Percentiles rank a stretch among this genome's conserved stretches.
These are phyloP conservation scores for Neostapfia colusana DNA, from an alignment of 176 grass and related monocot genomes.

Conservation along the genomic window DNA sequence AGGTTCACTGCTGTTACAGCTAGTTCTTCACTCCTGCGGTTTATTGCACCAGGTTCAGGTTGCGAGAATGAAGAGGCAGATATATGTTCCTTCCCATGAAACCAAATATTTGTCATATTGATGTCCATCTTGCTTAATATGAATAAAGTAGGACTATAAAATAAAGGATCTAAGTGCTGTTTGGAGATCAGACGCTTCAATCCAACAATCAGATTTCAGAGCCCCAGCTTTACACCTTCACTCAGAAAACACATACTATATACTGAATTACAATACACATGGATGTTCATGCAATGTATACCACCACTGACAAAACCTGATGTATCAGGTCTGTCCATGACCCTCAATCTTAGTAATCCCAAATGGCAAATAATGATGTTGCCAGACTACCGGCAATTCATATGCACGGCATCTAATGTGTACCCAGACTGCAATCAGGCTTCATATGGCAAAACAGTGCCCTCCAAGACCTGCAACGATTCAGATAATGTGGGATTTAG, in stretches of 20 bases:
- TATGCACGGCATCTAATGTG: conserved; percentile 4
- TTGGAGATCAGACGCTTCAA: conserved; percentile 27
- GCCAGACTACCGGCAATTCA: conserved; percentile 24
- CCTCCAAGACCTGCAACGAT: conserved; percentile 41
- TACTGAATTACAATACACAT: conserved; percentile 77
- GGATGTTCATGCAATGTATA: conserved; percentile 46
- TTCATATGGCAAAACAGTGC: conserved; percentile 14
- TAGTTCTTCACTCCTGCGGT: conserved; percentile 47
- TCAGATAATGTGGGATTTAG: conserved; percentile 2
- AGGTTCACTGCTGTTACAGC: conserved; percentile 36
- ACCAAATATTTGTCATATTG: conserved; percentile 59
- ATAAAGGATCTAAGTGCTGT: conserved; percentile 4
- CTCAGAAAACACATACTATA: conserved; percentile 58
- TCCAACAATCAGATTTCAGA: conserved; percentile 32
- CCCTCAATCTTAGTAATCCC: conserved; percentile 28
- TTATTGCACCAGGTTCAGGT: conserved; percentile 33
- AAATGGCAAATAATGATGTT: conserved; percentile 5
- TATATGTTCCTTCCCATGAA: conserved; percentile 45
- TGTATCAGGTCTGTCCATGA: conserved; percentile 90
- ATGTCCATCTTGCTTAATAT: conserved; percentile 65
- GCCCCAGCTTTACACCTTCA: conserved; percentile 54
- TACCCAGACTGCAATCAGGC: conserved; percentile 7
- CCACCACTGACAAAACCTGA: conserved; percentile 91
- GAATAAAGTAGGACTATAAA: conserved; percentile 31
- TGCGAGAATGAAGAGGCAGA: conserved; percentile 39